Base-by-base conservation (phyloP, 2,329 filamentous ascomycete species). In the Neofusicoccum parvum region DNA sequence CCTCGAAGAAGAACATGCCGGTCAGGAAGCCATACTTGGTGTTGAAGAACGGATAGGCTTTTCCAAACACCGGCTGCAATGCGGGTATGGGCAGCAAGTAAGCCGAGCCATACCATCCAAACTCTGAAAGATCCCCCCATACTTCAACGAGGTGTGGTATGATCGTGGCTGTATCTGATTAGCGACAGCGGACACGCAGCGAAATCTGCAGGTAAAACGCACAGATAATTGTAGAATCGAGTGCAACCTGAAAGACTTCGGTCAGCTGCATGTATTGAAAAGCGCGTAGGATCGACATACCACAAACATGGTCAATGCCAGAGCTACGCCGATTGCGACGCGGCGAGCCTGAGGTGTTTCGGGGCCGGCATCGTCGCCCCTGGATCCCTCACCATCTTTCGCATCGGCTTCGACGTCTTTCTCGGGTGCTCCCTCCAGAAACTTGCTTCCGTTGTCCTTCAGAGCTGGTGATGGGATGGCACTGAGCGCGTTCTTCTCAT, bases 1-100 rank as follows among this genome's bases (percentile, higher is more conserved):
- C 37, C n/a, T 56, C 51, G 9, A 56, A 56, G 51, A 56, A 56
- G 6, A 56, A 56, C 51, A 56, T n/a, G n/a, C 51, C 51, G 5
- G 15, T 17, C 17, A 56, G 14, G 51, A 56, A 56, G 37, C 51
- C 51, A 10, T 56, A 56, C 15, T 56, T 56, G 9, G 51, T 56
- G 14, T 56, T 56, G 11, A 56, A 41, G 20, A 41, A 56, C n/a
- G 51, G 51, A 12, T 56, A 56, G 7, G 41, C 17, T 14, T 56
- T 56, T 15, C 51, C 51, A 15, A 56, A 56, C 3, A 56, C 17
- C 3, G 51, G 51, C 6, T 56, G 51, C 20, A 56, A 43, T 3
- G 51, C 36, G 17, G 51, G 51, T 20, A 56, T 56, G 3, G 51
- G 51, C 10, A 56, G 37, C 4, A 56, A 36, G 51, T 56, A 56